These are phyloP conservation scores for cucumber (Cucumis sativus) DNA, from an alignment of 306 rosid species.

Conservation along the genomic window Cucumber_9930_V3 NC_026659.2:26090501-26091000, in stretches of 20 bases:
- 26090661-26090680: neutral
- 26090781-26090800: neutral
- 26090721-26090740: neutral
- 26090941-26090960: neutral
- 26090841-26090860: conserved; percentile 87
- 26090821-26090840: conserved; percentile 94
- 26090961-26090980: neutral
- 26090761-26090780: neutral
- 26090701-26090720: neutral
- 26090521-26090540: neutral
- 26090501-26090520: neutral
- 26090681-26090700: neutral
- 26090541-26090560: neutral
- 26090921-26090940: conserved; percentile 39
- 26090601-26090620: neutral
- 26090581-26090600: neutral
- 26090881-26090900: conserved; percentile 53
- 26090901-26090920: conserved; percentile 56
- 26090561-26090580: neutral
- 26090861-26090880: conserved; percentile 71
- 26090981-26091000: neutral
- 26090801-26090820: conserved; percentile 32
- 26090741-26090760: neutral
- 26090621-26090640: neutral
- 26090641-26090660: neutral